Evolutionary conservation across 2,329 filamentous ascomycete genomes (phyloP).

Genomic region (Exophiala viscosa): DNA sequence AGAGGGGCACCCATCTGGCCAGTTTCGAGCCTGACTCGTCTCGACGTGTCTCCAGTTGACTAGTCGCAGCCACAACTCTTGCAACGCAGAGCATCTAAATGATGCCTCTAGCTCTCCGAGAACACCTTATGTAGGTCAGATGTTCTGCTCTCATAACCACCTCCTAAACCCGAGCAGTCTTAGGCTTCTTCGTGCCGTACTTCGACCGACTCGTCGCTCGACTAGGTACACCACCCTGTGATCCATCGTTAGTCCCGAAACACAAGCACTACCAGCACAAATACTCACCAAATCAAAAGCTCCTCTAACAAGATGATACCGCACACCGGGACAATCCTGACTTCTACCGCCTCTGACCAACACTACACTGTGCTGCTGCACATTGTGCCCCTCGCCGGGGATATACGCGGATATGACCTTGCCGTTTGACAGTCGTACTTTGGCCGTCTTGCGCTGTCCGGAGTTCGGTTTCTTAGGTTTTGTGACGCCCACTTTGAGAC

Average conservation of each 20-base stretch:
- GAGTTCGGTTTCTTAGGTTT: conserved; percentile 99
- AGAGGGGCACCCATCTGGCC: too few relatives aligned
- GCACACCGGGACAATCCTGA: conserved; percentile 98
- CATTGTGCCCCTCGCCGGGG: conserved; percentile 95
- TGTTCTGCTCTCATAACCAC: too few relatives aligned
- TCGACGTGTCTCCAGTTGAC: too few relatives aligned
- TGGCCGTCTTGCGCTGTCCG: conserved; percentile 90
- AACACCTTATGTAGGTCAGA: too few relatives aligned
- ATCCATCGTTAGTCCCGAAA: background rate
- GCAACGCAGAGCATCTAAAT: too few relatives aligned
- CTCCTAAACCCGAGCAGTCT: conserved; percentile 56
- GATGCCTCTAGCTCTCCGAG: too few relatives aligned
- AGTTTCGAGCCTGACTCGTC: too few relatives aligned
- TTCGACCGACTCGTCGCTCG: conserved; percentile 84
- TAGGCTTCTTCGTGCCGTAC: conserved; percentile 98
- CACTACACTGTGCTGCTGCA: conserved; percentile 97
- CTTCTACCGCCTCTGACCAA: conserved; percentile 87
- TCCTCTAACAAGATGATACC: conserved; percentile 88
- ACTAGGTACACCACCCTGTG: conserved; percentile 84
- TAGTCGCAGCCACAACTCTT: too few relatives aligned
- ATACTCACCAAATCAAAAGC: conserved; percentile 82
- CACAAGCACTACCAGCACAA: background rate
- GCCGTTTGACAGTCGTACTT: conserved; percentile 82
- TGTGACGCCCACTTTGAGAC: conserved; percentile 86
- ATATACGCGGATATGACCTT: conserved; percentile 90